Evolutionary conservation across 2,329 filamentous ascomycete species (phyloP).

Genomic region (Ophiognomonia clavigignenti-juglandacearum): DNA sequence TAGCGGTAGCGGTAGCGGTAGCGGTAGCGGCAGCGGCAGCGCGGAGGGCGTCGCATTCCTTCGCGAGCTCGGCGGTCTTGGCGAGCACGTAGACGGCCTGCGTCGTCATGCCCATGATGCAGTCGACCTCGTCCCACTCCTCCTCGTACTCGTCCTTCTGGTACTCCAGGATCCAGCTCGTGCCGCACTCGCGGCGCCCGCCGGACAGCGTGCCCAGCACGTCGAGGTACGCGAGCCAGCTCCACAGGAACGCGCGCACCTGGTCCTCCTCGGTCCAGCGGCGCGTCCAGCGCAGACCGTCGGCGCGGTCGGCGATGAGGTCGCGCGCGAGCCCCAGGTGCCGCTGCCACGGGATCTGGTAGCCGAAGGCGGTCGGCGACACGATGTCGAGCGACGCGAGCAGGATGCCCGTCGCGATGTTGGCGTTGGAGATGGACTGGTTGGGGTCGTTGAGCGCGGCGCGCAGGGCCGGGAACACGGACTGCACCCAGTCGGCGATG

Average conservation of each 20-base stretch:
- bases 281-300: constrained; percentile 44
- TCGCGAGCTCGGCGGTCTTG: constrained; percentile 66
- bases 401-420: constrained; percentile 79
- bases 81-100: constrained; percentile 67
- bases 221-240: constrained; percentile 83
- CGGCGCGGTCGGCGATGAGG: constrained; percentile 61
- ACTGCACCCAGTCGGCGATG: constrained; percentile 75
- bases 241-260: constrained; percentile 68
- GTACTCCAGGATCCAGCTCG: constrained; percentile 45
- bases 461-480: constrained; percentile 71
- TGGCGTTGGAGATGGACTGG: constrained; percentile 64
- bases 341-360: constrained; percentile 75
- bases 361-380: constrained; percentile 74
- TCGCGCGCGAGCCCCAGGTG: constrained; percentile 72
- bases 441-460: constrained; percentile 57
- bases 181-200: constrained; percentile 43
- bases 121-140: constrained; percentile 66
- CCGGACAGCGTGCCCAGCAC: constrained; percentile 70
- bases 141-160: constrained; percentile 47
- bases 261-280: constrained; percentile 43
- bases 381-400: constrained; percentile 79
- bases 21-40: too few relatives aligned
- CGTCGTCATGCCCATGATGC: constrained; percentile 73
- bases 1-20: too few relatives aligned
- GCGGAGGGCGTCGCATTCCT: constrained; percentile 61